Conservation (phyloP, 2,329 filamentous ascomycete genomes). For the Colletotrichum incanum region DNA sequence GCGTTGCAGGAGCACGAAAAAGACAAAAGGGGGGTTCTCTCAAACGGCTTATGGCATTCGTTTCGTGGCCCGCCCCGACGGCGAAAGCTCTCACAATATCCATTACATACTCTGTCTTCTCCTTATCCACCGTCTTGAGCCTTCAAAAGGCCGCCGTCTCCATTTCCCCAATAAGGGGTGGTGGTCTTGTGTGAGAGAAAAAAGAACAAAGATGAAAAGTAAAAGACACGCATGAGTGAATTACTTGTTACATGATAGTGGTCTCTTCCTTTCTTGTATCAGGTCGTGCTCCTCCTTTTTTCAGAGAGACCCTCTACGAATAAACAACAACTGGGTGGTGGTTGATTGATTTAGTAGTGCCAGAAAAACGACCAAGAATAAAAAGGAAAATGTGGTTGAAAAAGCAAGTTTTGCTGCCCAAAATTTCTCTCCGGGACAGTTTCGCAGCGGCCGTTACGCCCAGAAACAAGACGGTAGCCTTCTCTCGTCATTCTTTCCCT, state of each 20-base stretch:
- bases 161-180: neutral
- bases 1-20: neutral
- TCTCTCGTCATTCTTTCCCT: neutral
- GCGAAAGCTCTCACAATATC: neutral
- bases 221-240: constrained; percentile 36
- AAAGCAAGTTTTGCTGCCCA: constrained; percentile 39
- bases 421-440: constrained; percentile 27
- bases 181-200: neutral
- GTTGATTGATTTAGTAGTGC: constrained; percentile 31
- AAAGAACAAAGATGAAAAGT: constrained; percentile 17
- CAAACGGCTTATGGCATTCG: constrained; percentile 15
- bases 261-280: constrained; percentile 36
- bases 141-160: constrained; percentile 7
- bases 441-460: constrained; percentile 41
- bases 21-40: neutral
- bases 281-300: constrained; percentile 19
- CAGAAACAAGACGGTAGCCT: constrained; percentile 34
- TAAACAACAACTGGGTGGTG: constrained; percentile 37
- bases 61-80: neutral
- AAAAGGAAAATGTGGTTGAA: constrained; percentile 26
- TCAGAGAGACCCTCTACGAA: neutral
- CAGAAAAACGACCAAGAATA: constrained; percentile 6
- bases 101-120: constrained; percentile 30
- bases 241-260: constrained; percentile 42
- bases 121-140: neutral